Conservation (phyloP, 495 filamentous ascomycete species). For the Aspergillus diversus region DNA sequence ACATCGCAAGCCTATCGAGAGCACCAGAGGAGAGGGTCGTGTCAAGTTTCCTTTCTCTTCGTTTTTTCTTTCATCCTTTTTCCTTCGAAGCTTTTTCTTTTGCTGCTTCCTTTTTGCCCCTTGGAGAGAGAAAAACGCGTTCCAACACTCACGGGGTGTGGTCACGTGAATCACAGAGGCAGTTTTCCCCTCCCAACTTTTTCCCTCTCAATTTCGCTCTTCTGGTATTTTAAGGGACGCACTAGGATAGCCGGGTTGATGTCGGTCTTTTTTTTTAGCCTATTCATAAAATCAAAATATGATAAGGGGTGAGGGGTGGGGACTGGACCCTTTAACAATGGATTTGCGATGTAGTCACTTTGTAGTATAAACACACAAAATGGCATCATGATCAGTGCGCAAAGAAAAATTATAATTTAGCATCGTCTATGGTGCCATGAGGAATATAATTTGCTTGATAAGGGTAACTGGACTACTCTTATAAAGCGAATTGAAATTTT, state of each 20-base stretch:
- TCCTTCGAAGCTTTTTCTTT: background rate
- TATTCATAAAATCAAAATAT: no score
- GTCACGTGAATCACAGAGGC: slow-evolving; percentile 18
- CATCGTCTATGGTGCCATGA: background rate
- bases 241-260: no score
- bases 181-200: background rate
- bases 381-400: background rate
- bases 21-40: slow-evolving; percentile 6
- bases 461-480: no score
- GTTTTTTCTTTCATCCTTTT: slow-evolving; percentile 11
- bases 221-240: background rate
- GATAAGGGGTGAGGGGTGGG: no score
- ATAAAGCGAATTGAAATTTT: no score
- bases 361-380: background rate
- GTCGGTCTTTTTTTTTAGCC: no score
- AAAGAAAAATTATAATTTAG: background rate
- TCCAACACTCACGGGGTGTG: slow-evolving; percentile 15
- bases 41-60: slow-evolving; percentile 7
- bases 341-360: no score
- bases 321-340: no score
- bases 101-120: slow-evolving; percentile 3
- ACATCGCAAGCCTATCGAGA: slow-evolving; percentile 26
- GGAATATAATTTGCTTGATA: background rate
- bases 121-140: slow-evolving; percentile 6
- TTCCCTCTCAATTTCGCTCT: background rate